A percentile compares a stretch with the other conserved stretches of the same genome.
These are phyloP conservation scores for Trichoderma asperelloides DNA, from an alignment of 495 filamentous ascomycete genomes.

Conservation along the genomic window DNA sequence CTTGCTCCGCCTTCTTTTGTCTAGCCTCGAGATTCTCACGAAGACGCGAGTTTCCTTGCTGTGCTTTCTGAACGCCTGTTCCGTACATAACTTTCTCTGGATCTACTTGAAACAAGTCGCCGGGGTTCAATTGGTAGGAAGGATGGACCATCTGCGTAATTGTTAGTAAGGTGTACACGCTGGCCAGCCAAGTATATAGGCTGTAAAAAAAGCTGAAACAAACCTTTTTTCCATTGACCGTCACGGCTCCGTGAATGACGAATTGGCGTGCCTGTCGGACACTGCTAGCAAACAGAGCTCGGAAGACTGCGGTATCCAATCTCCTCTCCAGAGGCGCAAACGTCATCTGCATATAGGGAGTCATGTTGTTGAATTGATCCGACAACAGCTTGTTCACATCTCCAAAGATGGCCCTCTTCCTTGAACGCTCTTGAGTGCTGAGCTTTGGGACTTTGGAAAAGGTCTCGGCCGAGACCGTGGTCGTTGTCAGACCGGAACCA, in stretches of 20 bases:
- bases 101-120: slow-evolving; percentile 95
- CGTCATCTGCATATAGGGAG: slow-evolving; percentile 86
- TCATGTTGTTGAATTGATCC: slow-evolving; percentile 22
- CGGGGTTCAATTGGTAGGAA: slow-evolving; percentile 91
- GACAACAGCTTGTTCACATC: slow-evolving; percentile 1
- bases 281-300: slow-evolving; percentile 89
- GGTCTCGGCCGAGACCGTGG: background rate
- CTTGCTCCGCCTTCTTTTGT: slow-evolving; percentile 1
- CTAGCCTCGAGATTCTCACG: background rate
- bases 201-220: slow-evolving; percentile 10
- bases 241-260: slow-evolving; percentile 84
- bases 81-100: slow-evolving; percentile 62
- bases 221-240: slow-evolving; percentile 93
- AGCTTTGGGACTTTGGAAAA: background rate
- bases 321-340: slow-evolving; percentile 85
- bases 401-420: background rate
- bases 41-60: slow-evolving; percentile 34
- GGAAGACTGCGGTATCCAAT: slow-evolving; percentile 83
- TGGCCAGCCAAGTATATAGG: too few species aligned
- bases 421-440: slow-evolving; percentile 1
- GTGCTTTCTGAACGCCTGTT: slow-evolving; percentile 66
- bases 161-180: background rate
- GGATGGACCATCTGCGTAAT: slow-evolving; percentile 75
- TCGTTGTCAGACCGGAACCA: slow-evolving; percentile 51
- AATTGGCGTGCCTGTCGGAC: slow-evolving; percentile 91